Evolutionary conservation across 371 early-diverging fungal species (phyloP).

Genomic region (Syncephalis plumigaleata): DNA sequence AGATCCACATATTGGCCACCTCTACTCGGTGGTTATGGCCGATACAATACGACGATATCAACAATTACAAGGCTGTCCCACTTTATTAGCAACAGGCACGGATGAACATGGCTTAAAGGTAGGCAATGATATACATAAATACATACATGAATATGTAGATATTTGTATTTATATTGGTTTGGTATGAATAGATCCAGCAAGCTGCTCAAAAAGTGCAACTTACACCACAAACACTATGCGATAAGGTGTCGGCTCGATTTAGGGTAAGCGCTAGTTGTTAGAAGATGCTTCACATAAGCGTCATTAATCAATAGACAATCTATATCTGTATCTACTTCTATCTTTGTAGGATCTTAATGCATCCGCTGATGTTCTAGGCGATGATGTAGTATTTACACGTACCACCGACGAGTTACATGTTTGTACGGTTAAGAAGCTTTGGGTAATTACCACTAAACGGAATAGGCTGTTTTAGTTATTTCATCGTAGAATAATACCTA

Average conservation of each 20-base stretch:
- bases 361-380: constrained; percentile 35
- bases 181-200: constrained; percentile 68
- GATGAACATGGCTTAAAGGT: constrained; percentile 96
- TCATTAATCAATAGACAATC: neutral
- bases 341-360: constrained; percentile 48
- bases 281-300: too few species aligned
- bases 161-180: neutral
- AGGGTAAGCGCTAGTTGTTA: too few species aligned
- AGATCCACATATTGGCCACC: constrained; percentile 92
- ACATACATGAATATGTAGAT: neutral
- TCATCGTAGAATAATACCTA: neutral
- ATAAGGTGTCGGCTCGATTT: constrained; percentile 58
- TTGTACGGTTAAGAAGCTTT: constrained; percentile 48
- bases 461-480: neutral
- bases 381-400: constrained; percentile 67
- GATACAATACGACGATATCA: constrained; percentile 67
- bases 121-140: too few species aligned
- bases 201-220: constrained; percentile 48
- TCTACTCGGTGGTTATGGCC: constrained; percentile 74
- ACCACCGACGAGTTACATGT: constrained; percentile 70
- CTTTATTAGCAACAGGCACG: constrained; percentile 67
- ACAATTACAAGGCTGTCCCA: constrained; percentile 36
- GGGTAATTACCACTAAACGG: constrained; percentile 23
- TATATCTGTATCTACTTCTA: too few species aligned
- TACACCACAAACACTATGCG: constrained; percentile 55